Evolutionary conservation across 2,329 filamentous ascomycete genomes (phyloP).

Genomic region (Fusarium pseudonygamai): DNA sequence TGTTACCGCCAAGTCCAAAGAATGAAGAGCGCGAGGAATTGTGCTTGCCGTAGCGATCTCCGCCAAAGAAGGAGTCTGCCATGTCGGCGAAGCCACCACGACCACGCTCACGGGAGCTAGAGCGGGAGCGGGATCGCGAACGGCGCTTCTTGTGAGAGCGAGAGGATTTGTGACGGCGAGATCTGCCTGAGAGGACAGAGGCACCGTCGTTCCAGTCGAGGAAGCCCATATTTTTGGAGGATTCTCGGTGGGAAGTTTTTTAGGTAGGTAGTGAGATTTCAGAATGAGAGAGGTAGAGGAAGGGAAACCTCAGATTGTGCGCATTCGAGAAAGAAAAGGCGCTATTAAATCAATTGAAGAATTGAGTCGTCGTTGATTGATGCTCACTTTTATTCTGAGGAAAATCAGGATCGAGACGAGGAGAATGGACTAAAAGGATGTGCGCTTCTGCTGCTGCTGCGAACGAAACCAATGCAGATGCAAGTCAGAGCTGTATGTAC

Average conservation of each 20-base stretch:
- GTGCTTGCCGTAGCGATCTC: conserved; percentile 50
- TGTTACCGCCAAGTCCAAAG: conserved; percentile 57
- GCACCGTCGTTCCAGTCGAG: conserved; percentile 48
- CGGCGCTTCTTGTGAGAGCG: conserved; percentile 48
- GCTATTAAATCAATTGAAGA: conserved; percentile 1
- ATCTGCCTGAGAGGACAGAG: conserved; percentile 45
- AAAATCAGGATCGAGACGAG: conserved; percentile 6
- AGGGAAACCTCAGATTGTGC: conserved; percentile 3
- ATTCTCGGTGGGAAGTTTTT: neutral
- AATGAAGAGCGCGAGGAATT: conserved; percentile 57
- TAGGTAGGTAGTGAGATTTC: neutral
- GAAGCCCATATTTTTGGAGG: conserved; percentile 44
- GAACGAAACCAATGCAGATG: conserved; percentile 32
- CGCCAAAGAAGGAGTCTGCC: conserved; percentile 47
- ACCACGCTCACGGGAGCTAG: conserved; percentile 47
- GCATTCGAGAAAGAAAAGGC: conserved; percentile 2
- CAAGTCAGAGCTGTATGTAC: conserved; percentile 33
- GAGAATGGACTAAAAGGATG: neutral
- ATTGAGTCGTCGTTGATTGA: neutral
- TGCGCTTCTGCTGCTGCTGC: neutral
- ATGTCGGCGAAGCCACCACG: conserved; percentile 48
- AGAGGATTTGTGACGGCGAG: conserved; percentile 43
- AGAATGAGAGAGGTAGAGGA: neutral
- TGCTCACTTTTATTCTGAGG: neutral
- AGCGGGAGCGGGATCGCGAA: conserved; percentile 52